Evolutionary conservation across 257 asterid species (phyloP), one percentile per base, ranked within the genome.

Genomic region (Nicotiana obtusifolia): DNA sequence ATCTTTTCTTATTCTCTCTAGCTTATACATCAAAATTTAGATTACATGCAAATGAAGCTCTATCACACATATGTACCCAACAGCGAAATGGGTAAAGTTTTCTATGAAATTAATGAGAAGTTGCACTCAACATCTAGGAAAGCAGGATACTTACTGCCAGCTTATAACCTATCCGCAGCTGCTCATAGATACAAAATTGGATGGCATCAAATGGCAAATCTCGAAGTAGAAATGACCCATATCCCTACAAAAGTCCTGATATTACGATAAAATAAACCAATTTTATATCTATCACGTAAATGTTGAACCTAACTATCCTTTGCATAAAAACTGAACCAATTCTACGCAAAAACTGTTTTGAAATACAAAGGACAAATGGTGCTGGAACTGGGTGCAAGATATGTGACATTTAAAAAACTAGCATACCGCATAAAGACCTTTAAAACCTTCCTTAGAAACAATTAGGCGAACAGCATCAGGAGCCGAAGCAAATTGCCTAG

Each of bases 381-480:
- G 75, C 75, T 66, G 75, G 52, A 66, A 66, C 5, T 31, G 52
- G 16, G 41, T 8, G 20, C 79, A 15, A 49, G 62, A 49, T 75
- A 49, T 49, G 15, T 75, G 44, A 75, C 62, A 49, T 75, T 41
- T 75, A 75, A 26, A 75, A 2, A 49, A 49, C 26, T 49, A 75
- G 24, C 88, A 76, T 92, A 95, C 99, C 91, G 97, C 99, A 88
- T 91, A 95, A 79, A 95, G 95, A 83, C 99, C 99, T 90, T 82
- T 92, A 83, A 92, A 90, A 31, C 99, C 97, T 89, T 95, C 97
- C 80, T 88, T 92, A 68, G 97, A 80, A 87, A 90, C 94, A 83
- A 95, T 91, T 67, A 92, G 88, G 65, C 93, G 90, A 69, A 95
- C 97, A 73, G 99, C 98, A 88, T 88, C 90, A 80, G 98, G 96